Evolutionary conservation across 2,329 filamentous ascomycete genomes (phyloP), one percentile per base, ranked within the genome.

Genomic region (Penicillium olsonii): DNA sequence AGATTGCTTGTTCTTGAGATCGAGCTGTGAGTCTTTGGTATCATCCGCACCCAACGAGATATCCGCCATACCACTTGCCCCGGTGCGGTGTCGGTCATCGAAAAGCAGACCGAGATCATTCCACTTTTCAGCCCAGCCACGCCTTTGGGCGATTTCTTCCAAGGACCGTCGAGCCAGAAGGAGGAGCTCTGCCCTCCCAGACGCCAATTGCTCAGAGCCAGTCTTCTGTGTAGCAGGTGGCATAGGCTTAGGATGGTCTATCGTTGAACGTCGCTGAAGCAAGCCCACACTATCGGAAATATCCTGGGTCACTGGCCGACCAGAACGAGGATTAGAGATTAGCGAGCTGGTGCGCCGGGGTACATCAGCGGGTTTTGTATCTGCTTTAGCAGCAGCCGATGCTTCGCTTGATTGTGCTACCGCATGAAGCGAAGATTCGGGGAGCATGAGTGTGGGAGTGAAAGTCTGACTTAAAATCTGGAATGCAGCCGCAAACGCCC

Each of bases 151-250:
- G 39, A 90, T 73, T 41, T 85, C 81, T 61, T 92, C 87, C 0
- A 97, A 76, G 5, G 94, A 82, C 54, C 88, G 90, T 47, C 92
- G 81, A 8, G 90, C 92, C 34, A 96, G 74, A 48, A 89, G 76
- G 53, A 90, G 87, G 2, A 97, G 78, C 63, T 96, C 90, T 5
- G 90, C 92, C 61, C 92, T 82, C 52, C 85, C 84, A 37, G 89
- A 88, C 29, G 92, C 89, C 19, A 97, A 76, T 46, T 95, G 88
- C 64, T 95, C 88, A 0, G 92, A 75, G 0, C 92, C 91, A 12
- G 75, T 75, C 51, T 73, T 77, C 2, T 68, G 60, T 11, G 61
- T 56, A 11, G 59, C 50, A 6, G 74, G 63, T 53, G 84, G 85
- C 14, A 52, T 45, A 14, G 56, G 53, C 38, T 67, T 66, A 9